Evolutionary conservation across 192 early-diverging fungal species (phyloP), one percentile per base, ranked within the genome.

Genomic region (Backusella mclennaniae): DNA sequence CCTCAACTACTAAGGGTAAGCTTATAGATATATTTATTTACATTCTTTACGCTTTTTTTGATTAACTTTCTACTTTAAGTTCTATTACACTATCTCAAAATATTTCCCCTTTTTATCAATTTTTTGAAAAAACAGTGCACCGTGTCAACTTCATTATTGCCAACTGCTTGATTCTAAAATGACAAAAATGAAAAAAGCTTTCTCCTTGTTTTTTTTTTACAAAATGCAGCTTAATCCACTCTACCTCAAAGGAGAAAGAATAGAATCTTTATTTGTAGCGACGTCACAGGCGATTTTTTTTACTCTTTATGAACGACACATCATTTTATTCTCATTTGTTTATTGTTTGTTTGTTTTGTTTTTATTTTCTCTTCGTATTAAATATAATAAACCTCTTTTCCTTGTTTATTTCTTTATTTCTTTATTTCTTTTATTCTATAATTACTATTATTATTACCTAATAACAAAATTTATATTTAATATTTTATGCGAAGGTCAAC

Each of bases 401-500:
- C 12, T 63, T 56, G 8, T 56, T 21, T 56, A 52, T 19, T 19
- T 19, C 46, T 19, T 6, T 56, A 52, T 19, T 19, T 19, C 46
- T 19, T 6, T 33, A 33, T 29, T 63, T 21, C 46, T 49, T 49
- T 17, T n/a, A n/a, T 21, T 49, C 23, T 29, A 23, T 63, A 29
- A 31, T 29, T 63, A 63, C 23, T 63, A 63, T 59, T 59, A 59
- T 29, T 63, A 63, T 63, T 63, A 63, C 26, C 56, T 63, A 63
- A 63, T 63, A 26, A 63, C 21, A 29, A 9, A 63, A 11, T 26
- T 63, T 63, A 29, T 11, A 29, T 26, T 63, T 63, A 63, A 63
- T 63, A 63, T 63, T 63, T 63, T 63, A 63, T 63, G 56, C 56
- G 56, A 63, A 63, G 56, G 26, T 63, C 56, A 63, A 63, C 56